These are phyloP conservation scores for Chaetomium cochliodes DNA, from an alignment of 495 filamentous ascomycete genomes.

Conservation along the genomic window DNA sequence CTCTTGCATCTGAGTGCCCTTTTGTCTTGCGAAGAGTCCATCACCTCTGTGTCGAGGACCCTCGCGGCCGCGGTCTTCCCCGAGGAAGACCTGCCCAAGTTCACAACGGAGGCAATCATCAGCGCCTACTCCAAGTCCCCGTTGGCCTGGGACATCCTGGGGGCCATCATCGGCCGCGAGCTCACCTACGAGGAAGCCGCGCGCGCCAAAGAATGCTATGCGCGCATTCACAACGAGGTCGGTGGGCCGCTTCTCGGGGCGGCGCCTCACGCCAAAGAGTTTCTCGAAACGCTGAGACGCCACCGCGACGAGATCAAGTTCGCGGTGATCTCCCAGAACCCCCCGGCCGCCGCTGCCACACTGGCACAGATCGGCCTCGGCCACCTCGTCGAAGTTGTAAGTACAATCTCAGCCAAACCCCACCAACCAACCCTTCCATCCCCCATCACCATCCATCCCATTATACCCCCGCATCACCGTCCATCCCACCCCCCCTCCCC, in stretches of 20 bases:
- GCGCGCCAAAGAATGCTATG: not conserved
- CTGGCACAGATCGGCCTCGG: not conserved
- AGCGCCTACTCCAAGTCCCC: not conserved
- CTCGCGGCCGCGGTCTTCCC: not conserved
- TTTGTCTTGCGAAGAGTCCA: not conserved
- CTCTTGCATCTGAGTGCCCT: conserved; percentile 1
- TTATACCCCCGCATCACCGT: not conserved
- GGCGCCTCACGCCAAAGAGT: not conserved
- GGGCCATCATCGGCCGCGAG: not conserved
- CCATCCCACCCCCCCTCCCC: not conserved
- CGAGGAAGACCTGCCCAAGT: not conserved
- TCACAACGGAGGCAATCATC: not conserved
- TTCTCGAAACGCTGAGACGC: not conserved
- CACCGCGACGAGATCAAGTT: not conserved
- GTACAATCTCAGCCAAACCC: not conserved
- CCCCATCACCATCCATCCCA: too few relatives aligned
- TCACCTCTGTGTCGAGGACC: not conserved
- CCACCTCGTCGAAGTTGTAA: not conserved
- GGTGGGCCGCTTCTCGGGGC: not conserved
- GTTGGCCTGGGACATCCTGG: not conserved
- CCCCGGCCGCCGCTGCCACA: too few relatives aligned
- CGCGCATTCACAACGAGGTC: not conserved
- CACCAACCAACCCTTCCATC: not conserved
- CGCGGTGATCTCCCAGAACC: not conserved
- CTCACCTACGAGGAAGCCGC: not conserved